A percentile compares a stretch with the other conserved stretches of the same genome.
These are phyloP conservation scores for Bretschneidera sinensis DNA, from an alignment of 345 rosid species.

Conservation along the genomic window DNA sequence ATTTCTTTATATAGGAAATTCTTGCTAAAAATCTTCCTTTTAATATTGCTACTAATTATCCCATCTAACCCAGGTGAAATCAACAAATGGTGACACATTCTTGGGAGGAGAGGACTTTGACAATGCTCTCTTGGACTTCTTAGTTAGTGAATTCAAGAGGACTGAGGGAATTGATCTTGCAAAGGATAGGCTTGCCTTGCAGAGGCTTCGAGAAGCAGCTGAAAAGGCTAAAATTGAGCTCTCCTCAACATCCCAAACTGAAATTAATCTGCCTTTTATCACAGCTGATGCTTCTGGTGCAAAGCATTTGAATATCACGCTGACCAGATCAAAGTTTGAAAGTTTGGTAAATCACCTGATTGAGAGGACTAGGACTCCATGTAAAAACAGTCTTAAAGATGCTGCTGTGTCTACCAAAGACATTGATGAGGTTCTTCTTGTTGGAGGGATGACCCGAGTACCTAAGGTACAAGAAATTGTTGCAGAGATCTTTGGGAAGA, in stretches of 20 bases:
- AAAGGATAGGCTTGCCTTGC: slow-evolving; percentile 77
- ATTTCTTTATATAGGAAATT: background rate
- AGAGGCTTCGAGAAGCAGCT: slow-evolving; percentile 87
- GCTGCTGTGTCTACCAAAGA: slow-evolving; percentile 66
- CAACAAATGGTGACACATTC: slow-evolving; percentile 95
- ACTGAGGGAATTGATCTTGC: slow-evolving; percentile 70
- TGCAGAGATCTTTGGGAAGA: slow-evolving; percentile 71
- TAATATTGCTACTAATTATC: background rate
- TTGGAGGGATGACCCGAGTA: slow-evolving; percentile 96
- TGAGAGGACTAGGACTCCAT: slow-evolving; percentile 66
- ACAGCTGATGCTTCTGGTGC: slow-evolving; percentile 87
- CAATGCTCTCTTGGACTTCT: slow-evolving; percentile 65
- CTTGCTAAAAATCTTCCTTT: background rate
- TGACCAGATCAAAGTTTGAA: slow-evolving; percentile 77
- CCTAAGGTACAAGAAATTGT: slow-evolving; percentile 88
- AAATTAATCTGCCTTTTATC: slow-evolving; percentile 78
- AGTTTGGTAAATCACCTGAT: slow-evolving; percentile 60
- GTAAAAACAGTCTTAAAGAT: slow-evolving; percentile 79
- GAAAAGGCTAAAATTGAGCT: slow-evolving; percentile 92
- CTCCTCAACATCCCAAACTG: slow-evolving; percentile 81
- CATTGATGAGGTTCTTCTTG: slow-evolving; percentile 77
- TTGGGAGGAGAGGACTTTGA: slow-evolving; percentile 96
- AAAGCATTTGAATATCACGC: slow-evolving; percentile 74
- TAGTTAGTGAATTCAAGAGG: slow-evolving; percentile 73
- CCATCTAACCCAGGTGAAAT: slow-evolving; percentile 76